Evolutionary conservation across 1,284 basidiomycete genomes (phyloP).

Genomic region (Volvariella volvacea): DNA sequence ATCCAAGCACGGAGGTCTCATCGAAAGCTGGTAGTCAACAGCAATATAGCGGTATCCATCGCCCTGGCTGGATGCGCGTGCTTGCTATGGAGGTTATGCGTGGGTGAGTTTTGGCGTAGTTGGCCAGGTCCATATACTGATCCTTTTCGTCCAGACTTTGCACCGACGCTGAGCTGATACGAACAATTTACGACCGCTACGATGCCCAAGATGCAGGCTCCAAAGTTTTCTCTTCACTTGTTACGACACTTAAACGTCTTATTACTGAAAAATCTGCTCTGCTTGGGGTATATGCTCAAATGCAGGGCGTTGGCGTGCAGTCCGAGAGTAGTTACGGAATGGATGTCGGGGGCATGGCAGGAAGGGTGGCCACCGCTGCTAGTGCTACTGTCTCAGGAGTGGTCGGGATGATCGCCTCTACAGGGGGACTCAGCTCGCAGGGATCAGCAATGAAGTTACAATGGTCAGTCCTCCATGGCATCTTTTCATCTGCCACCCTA

Average conservation of each 20-base stretch:
- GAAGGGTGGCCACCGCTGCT: conserved; percentile 79
- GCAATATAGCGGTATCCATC: not conserved
- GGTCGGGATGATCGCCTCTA: conserved; percentile 30
- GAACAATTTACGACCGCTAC: conserved; percentile 77
- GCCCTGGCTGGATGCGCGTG: conserved; percentile 78
- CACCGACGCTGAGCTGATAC: conserved; percentile 76
- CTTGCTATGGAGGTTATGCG: conserved; percentile 89
- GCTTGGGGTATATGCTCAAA: conserved; percentile 74
- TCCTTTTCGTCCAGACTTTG: conserved; percentile 50
- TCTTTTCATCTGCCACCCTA: not conserved
- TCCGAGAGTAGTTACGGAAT: conserved; percentile 40
- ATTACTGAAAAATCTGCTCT: conserved; percentile 83
- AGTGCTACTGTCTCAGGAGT: conserved; percentile 59
- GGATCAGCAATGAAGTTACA: conserved; percentile 79
- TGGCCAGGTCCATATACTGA: conserved; percentile 1
- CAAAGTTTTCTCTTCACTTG: conserved; percentile 74
- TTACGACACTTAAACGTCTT: conserved; percentile 77
- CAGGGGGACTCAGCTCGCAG: conserved; percentile 59
- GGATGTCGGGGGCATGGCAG: conserved; percentile 70
- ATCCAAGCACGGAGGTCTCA: conserved; percentile 11
- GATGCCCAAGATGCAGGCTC: conserved; percentile 59
- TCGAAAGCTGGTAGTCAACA: not conserved
- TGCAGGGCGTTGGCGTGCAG: conserved; percentile 70
- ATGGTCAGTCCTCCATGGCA: conserved; percentile 44
- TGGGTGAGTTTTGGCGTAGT: conserved; percentile 43